phyloP scores from a whole-genome alignment of 129 eudicot species.

The Oenanthe sinensis region DNA sequence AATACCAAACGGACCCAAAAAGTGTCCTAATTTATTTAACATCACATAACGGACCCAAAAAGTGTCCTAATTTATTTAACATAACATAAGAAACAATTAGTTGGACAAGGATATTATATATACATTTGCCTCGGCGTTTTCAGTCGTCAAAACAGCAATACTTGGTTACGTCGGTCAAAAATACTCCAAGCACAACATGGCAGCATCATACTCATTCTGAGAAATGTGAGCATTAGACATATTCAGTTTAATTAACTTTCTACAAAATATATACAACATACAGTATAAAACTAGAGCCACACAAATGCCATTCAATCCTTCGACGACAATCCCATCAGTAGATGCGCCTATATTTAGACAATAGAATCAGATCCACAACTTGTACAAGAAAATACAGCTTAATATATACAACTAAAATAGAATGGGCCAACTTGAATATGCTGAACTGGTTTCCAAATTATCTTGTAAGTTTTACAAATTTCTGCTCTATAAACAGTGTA shows the following conservation, averaged over 20 bases:
- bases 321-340: background rate
- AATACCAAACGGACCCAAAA: no score
- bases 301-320: background rate
- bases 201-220: no score
- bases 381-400: background rate
- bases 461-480: background rate
- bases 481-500: background rate
- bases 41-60: no score
- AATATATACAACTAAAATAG: background rate
- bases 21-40: no score
- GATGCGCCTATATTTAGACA: background rate
- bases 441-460: background rate
- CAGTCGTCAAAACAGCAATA: no score
- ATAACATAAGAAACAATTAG: no score
- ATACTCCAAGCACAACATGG: no score
- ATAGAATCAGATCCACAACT: background rate
- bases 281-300: background rate
- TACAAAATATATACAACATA: background rate
- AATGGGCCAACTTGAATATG: background rate
- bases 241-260: background rate
- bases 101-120: no score
- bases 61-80: no score
- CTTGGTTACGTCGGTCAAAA: no score
- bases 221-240: no score
- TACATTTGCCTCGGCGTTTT: no score